Percentiles rank a stretch among this genome's conserved stretches.
phyloP scores from a whole-genome alignment of 345 rosid species.

The Durio zibethinus region DNA sequence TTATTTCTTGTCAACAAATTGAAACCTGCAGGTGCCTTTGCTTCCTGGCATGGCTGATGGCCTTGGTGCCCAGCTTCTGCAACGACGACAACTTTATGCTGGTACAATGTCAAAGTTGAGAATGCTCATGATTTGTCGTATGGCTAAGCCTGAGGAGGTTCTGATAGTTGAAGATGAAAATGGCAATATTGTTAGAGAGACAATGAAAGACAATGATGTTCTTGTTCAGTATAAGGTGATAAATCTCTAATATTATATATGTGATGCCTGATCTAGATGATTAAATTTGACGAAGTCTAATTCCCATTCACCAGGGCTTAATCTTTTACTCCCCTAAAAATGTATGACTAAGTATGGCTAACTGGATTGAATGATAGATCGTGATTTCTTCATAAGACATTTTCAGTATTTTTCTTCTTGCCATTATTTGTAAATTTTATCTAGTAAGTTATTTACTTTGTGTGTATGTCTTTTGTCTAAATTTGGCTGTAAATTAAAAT shows the following conservation, averaged over 20 bases:
- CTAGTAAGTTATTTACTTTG: background rate
- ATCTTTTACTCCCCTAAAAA: background rate
- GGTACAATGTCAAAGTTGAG: conserved; percentile 85
- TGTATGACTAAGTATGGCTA: background rate
- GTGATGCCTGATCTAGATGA: background rate
- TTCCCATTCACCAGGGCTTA: background rate
- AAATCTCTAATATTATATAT: background rate
- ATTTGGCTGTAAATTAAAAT: background rate
- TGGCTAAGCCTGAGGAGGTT: conserved; percentile 99
- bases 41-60: conserved; percentile 83
- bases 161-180: conserved; percentile 99
- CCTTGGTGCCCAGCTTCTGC: conserved; percentile 68
- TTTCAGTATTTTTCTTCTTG: background rate
- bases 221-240: conserved; percentile 96
- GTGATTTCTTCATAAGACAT: background rate
- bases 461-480: background rate
- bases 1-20: conserved; percentile 15
- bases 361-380: background rate
- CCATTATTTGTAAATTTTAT: background rate
- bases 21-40: conserved; percentile 57
- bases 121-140: conserved; percentile 92
- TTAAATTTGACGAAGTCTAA: background rate
- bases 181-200: conserved; percentile 97
- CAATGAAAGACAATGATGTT: conserved; percentile 99
- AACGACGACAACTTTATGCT: conserved; percentile 86